Evolutionary conservation across 2,329 filamentous ascomycete genomes (phyloP).

Genomic region (Colletotrichum caudatum): DNA sequence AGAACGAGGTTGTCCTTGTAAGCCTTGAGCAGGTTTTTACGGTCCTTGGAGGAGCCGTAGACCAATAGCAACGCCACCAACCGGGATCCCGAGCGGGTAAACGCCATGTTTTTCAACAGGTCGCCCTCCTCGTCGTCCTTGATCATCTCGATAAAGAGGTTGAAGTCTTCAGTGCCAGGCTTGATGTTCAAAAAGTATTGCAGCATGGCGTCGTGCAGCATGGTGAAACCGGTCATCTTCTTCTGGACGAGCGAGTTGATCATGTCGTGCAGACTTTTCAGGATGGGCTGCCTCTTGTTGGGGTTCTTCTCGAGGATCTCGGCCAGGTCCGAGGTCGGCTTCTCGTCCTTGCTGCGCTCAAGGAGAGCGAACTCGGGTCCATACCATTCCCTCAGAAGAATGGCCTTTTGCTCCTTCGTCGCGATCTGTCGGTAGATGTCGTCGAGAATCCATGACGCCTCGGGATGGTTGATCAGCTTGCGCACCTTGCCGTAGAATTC

Average conservation of each 20-base stretch:
- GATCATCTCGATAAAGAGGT: slow-evolving; percentile 88
- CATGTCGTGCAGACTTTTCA: slow-evolving; percentile 86
- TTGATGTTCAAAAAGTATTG: slow-evolving; percentile 91
- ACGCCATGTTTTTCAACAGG: slow-evolving; percentile 93
- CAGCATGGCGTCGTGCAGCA: slow-evolving; percentile 97
- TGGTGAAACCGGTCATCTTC: slow-evolving; percentile 95
- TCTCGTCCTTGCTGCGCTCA: slow-evolving; percentile 66
- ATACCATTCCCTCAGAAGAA: slow-evolving; percentile 93
- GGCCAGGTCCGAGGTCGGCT: slow-evolving; percentile 74
- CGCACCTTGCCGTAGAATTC: slow-evolving; percentile 96
- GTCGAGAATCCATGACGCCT: slow-evolving; percentile 97
- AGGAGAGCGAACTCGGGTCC: slow-evolving; percentile 92
- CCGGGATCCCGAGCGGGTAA: slow-evolving; percentile 88
- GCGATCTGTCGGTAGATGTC: slow-evolving; percentile 94
- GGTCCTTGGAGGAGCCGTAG: slow-evolving; percentile 89
- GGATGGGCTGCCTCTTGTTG: slow-evolving; percentile 87
- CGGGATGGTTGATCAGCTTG: slow-evolving; percentile 93
- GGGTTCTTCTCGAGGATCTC: slow-evolving; percentile 81
- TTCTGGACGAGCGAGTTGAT: slow-evolving; percentile 96
- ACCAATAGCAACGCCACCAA: slow-evolving; percentile 86
- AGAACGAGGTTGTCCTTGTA: slow-evolving; percentile 91
- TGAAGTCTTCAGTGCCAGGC: slow-evolving; percentile 82
- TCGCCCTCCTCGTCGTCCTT: slow-evolving; percentile 94
- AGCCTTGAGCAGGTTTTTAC: slow-evolving; percentile 86
- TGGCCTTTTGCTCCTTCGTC: slow-evolving; percentile 85